phyloP scores from a whole-genome alignment of 2,329 filamentous ascomycete species.

The Metarhizium humberi region DNA sequence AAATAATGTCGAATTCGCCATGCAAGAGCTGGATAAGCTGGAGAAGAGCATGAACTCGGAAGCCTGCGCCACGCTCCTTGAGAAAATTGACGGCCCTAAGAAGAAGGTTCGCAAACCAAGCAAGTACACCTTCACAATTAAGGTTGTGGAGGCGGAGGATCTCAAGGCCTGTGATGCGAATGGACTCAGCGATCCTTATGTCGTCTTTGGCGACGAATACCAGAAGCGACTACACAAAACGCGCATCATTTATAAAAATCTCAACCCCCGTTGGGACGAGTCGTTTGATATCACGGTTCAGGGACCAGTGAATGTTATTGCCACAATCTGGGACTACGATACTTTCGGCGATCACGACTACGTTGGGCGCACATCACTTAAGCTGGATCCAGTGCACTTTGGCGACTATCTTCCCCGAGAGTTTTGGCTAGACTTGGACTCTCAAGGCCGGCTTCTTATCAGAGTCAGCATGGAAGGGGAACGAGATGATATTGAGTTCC shows the following conservation, averaged over 20 bases:
- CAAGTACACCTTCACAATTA: slow-evolving; percentile 97
- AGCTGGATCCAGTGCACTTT: slow-evolving; percentile 96
- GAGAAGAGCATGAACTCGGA: slow-evolving; percentile 89
- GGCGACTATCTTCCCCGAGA: slow-evolving; percentile 91
- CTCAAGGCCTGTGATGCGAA: slow-evolving; percentile 96
- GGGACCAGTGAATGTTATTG: slow-evolving; percentile 86
- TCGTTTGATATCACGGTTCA: slow-evolving; percentile 92
- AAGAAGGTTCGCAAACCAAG: slow-evolving; percentile 57
- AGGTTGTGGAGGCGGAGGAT: slow-evolving; percentile 96
- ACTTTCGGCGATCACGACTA: slow-evolving; percentile 96
- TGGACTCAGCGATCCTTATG: slow-evolving; percentile 90
- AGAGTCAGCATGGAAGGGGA: slow-evolving; percentile 98
- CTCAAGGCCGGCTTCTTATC: slow-evolving; percentile 80
- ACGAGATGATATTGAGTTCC: slow-evolving; percentile 95
- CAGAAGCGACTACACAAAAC: slow-evolving; percentile 95
- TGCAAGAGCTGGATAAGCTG: slow-evolving; percentile 82
- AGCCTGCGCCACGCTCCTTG: slow-evolving; percentile 73
- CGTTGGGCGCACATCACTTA: slow-evolving; percentile 90
- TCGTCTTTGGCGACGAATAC: slow-evolving; percentile 94
- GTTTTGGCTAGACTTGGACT: slow-evolving; percentile 96
- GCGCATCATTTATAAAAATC: slow-evolving; percentile 76
- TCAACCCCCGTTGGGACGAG: slow-evolving; percentile 96
- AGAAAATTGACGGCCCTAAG: slow-evolving; percentile 61
- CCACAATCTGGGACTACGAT: slow-evolving; percentile 98
- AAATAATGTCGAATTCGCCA: slow-evolving; percentile 94